A percentile compares a stretch with the other conserved stretches of the same genome.
Evolutionary conservation across 805 yeast genomes (phyloP).

Genomic region (Yamadazyma philogaea): DNA sequence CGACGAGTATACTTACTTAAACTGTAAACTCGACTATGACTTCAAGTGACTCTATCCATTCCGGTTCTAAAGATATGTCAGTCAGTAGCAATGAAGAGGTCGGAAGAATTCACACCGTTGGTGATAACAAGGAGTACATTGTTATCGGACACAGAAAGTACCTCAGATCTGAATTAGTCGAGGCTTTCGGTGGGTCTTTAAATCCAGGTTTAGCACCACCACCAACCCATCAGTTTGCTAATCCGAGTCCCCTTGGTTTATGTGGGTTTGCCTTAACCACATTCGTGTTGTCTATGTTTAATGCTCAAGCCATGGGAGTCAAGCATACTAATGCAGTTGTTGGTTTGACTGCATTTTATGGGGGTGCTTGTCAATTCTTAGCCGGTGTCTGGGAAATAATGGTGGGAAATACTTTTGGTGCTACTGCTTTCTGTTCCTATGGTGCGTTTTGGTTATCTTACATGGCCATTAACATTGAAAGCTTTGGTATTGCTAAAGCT

Average conservation of each 20-base stretch:
- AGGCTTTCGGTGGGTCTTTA: slow-evolving; percentile 38
- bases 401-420: slow-evolving; percentile 66
- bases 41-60: slow-evolving; percentile 16
- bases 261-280: slow-evolving; percentile 64
- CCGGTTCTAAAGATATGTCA: slow-evolving; percentile 15
- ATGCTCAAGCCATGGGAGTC: slow-evolving; percentile 59
- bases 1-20: neutral
- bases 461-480: slow-evolving; percentile 28
- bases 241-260: slow-evolving; percentile 68
- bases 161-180: slow-evolving; percentile 38
- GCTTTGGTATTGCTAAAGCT: slow-evolving; percentile 33
- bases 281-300: slow-evolving; percentile 55
- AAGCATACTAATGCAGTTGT: slow-evolving; percentile 52
- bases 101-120: slow-evolving; percentile 28
- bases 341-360: slow-evolving; percentile 61
- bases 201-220: slow-evolving; percentile 34
- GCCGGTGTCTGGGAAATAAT: slow-evolving; percentile 72
- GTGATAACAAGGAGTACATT: slow-evolving; percentile 36
- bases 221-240: slow-evolving; percentile 59
- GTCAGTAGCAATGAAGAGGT: slow-evolving; percentile 11
- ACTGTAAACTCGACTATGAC: slow-evolving; percentile 1
- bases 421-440: slow-evolving; percentile 59
- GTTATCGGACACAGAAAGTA: slow-evolving; percentile 33
- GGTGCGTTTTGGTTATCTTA: slow-evolving; percentile 39
- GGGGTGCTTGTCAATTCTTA: slow-evolving; percentile 57